Conservation (phyloP, 2,329 filamentous ascomycete species). For the Calonectria pseudoreteaudii region DNA sequence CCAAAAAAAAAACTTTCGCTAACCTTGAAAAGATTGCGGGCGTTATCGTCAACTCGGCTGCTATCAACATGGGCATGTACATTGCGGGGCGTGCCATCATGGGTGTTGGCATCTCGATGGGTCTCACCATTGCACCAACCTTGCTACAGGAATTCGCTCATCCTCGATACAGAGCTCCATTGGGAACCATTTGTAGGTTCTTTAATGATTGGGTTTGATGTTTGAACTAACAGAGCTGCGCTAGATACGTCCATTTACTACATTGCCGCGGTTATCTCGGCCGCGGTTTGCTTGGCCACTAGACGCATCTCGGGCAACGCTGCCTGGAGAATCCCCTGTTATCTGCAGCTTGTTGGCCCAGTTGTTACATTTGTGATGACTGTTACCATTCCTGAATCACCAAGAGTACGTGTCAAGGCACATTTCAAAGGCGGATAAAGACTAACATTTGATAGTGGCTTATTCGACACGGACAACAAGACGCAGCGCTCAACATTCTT, state of each 20-base stretch:
- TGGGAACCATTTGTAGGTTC: not conserved
- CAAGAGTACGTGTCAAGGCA: not conserved
- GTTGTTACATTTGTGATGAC: not conserved
- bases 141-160: not conserved
- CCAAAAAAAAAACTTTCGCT: too few relatives aligned
- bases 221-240: too few relatives aligned
- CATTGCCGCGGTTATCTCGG: not conserved
- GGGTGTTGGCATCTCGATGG: slow-evolving; percentile 6
- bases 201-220: too few relatives aligned
- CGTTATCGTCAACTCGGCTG: not conserved
- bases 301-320: not conserved
- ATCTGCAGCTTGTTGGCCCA: not conserved
- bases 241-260: not conserved
- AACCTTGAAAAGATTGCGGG: not conserved
- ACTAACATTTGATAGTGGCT: not conserved
- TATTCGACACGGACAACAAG: not conserved
- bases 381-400: not conserved
- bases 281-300: not conserved
- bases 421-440: too few relatives aligned
- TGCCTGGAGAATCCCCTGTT: not conserved
- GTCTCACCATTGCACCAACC: not conserved
- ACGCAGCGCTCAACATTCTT: not conserved
- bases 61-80: not conserved
- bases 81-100: not conserved
- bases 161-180: not conserved